Evolutionary conservation across 139 green algal species (phyloP), one percentile per base, ranked within the genome.

Genomic region (Chlamydomonas urium): DNA sequence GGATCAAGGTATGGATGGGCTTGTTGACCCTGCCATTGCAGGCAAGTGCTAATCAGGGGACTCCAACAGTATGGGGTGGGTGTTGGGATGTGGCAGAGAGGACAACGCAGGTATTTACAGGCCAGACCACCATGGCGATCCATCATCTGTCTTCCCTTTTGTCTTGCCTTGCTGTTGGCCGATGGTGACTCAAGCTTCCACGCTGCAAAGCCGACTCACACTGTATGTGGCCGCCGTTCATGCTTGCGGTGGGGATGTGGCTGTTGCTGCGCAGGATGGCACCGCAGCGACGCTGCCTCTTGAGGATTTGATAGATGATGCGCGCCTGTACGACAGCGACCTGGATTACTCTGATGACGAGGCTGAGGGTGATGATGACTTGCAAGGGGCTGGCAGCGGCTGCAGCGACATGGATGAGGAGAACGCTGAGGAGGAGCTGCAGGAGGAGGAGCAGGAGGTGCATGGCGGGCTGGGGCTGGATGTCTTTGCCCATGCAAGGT

Each of bases 401-500:
- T 56, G 17, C 17, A 56, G 24, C 26, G 56, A 34, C 19, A 19
- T 29, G 28, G 56, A 65, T 8, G 56, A 65, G n/a, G 56, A 65
- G 19, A 17, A 65, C 8, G 56, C 10, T 32, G 56, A 32, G 10
- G 56, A 34, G 8, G 56, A 17, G 26, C 8, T 8, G 8, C 10
- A 17, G 19, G 60, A 26, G 5, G 60, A 67, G 5, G 60, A 67
- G 60, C 19, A 67, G 5, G 60, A 47, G 32, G 60, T 6, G 23
- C 60, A 67, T 21, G 26, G 24, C 14, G 60, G 60, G 23, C 60
- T 67, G 29, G 60, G 60, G 29, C 60, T 67, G 23, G 60, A 67
- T 21, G 60, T 67, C 5, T 67, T 67, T 67, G 60, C 14, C 5
- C 60, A 67, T 45, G 60, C 60, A 4, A 42, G 53, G 53, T 63